Percentiles rank a stretch among this genome's conserved stretches.
Evolutionary conservation across 2,329 filamentous ascomycete genomes (phyloP).

Genomic region (Sporothrix protearum): DNA sequence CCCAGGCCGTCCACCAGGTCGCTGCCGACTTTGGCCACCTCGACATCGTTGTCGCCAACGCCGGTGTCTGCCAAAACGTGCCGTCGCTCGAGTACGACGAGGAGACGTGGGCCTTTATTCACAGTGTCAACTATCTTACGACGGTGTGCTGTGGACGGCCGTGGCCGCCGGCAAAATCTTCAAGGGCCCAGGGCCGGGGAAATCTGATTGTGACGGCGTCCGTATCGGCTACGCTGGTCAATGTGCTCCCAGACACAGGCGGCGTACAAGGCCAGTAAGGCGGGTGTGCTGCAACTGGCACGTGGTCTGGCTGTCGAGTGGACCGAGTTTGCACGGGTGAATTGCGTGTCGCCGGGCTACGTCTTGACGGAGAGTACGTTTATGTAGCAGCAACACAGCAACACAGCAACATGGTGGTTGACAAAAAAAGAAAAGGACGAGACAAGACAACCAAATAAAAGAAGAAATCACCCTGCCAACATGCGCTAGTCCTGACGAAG

Average conservation of each 20-base stretch:
- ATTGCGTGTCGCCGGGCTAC: slow-evolving; percentile 48
- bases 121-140: slow-evolving; percentile 20
- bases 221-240: slow-evolving; percentile 74
- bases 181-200: slow-evolving; percentile 55
- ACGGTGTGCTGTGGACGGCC: slow-evolving; percentile 34
- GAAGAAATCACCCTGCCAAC: no score
- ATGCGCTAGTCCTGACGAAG: slow-evolving; percentile 57
- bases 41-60: slow-evolving; percentile 75
- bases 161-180: slow-evolving; percentile 56
- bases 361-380: slow-evolving; percentile 43
- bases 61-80: slow-evolving; percentile 71
- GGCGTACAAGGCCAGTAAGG: slow-evolving; percentile 69
- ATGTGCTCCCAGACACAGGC: slow-evolving; percentile 71
- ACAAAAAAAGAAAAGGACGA: no score
- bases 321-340: slow-evolving; percentile 62
- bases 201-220: slow-evolving; percentile 74
- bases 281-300: slow-evolving; percentile 57
- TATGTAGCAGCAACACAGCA: no score
- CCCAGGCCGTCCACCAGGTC: slow-evolving; percentile 48
- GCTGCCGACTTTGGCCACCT: slow-evolving; percentile 66
- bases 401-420: no score
- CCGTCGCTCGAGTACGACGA: slow-evolving; percentile 62
- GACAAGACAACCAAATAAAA: no score
- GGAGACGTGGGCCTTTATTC: slow-evolving; percentile 10
- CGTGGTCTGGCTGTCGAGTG: slow-evolving; percentile 74